Evolutionary conservation across 1,284 basidiomycete genomes (phyloP), one percentile per base, ranked within the genome.

Genomic region (Neonothopanus nambi): DNA sequence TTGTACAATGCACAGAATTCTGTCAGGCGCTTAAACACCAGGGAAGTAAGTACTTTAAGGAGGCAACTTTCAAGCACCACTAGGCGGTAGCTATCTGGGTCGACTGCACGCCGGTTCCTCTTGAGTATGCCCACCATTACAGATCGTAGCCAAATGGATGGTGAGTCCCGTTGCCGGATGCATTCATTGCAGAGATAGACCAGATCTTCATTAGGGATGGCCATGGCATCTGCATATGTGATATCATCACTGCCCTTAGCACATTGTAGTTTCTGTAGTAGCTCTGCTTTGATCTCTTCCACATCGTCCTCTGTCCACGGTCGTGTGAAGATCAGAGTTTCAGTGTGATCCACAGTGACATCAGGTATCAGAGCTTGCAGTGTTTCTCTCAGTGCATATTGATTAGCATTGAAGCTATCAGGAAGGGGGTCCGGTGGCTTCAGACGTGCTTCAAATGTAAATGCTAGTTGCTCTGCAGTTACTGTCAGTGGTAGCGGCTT

Each of bases 11-110:
- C 21, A 24, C 61, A 6, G 21, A 59, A 65, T 15, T 48, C 42
- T 8, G 42, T 38, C 0, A 64, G 33, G 0, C 59, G 47, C 7
- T 36, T 48, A 28, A 61, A 51, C n/a, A 67, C 60, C 2, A 67
- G 55, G 2, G 64, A 49, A 1, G 67, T 70, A 5, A 71, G 48
- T 5, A 65, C 43, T 51, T 72, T 71, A 9, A 70, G 57, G 6
- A 67, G 28, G 52, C 67, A 69, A 51, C 62, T 60, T 46, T 72
- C 70, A 0, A 72, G 64, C 2, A 61, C 70, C 15, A 71, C 65
- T 0, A 62, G 51, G 1, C 66, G 52, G 47, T 69, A 72, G 49
- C 53, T 61, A 1, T 60, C 56, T 3, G 67, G 58, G 12, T 64
- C 55, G 9, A 36, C 24, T 3, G 33, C 46, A 17, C 58, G 48